Evolutionary conservation across 345 rosid genomes (phyloP).

Genomic region (Citrus reticulata): DNA sequence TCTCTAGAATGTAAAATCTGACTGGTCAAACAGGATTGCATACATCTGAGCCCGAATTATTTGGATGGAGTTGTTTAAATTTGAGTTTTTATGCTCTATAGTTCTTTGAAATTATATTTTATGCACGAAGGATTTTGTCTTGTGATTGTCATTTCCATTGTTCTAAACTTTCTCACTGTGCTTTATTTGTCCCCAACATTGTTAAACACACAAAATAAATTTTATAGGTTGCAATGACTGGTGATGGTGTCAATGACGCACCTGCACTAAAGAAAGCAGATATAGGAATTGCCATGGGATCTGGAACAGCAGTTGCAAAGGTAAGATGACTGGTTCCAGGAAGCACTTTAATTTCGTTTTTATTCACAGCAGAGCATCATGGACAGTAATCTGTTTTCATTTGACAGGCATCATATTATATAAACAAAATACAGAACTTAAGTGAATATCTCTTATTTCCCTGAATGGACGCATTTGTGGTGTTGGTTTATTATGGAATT

Average conservation of each 20-base stretch:
- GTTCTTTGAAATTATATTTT: neutral
- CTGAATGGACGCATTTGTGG: neutral
- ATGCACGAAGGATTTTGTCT: neutral
- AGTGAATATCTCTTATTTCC: neutral
- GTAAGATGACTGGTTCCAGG: conserved; percentile 27
- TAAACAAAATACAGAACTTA: neutral
- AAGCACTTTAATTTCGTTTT: neutral
- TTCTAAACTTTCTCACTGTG: neutral
- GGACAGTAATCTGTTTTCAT: neutral
- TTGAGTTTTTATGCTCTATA: neutral
- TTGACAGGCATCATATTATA: neutral
- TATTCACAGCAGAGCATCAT: neutral
- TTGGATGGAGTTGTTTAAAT: neutral
- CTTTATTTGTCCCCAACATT: neutral
- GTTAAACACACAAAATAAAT: neutral
- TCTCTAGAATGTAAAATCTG: neutral
- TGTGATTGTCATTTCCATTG: neutral
- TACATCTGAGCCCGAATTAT: neutral
- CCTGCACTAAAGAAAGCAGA: conserved; percentile 98
- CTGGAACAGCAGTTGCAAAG: conserved; percentile 99
- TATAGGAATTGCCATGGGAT: conserved; percentile 99
- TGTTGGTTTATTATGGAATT: neutral
- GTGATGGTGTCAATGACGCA: conserved; percentile 99
- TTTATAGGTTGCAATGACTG: conserved; percentile 97
- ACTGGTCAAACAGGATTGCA: neutral